Evolutionary conservation across 1,284 basidiomycete genomes (phyloP).

Genomic region (Entoloma clypeatum): DNA sequence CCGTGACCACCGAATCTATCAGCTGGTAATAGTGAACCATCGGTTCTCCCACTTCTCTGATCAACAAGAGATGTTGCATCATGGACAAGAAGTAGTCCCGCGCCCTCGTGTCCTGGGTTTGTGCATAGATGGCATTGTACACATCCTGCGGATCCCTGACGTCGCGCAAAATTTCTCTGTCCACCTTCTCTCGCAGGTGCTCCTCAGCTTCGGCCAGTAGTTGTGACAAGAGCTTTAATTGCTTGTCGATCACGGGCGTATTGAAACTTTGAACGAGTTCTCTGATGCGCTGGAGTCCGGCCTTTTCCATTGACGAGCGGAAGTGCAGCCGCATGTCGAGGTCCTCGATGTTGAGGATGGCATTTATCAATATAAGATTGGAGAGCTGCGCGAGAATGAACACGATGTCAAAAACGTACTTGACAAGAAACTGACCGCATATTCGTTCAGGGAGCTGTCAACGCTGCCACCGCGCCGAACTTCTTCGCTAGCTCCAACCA

Average conservation of each 20-base stretch:
- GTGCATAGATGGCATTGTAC: constrained; percentile 76
- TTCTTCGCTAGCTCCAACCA: constrained; percentile 92
- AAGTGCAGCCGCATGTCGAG: constrained; percentile 83
- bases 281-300: constrained; percentile 77
- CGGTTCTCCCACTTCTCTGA: constrained; percentile 83
- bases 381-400: constrained; percentile 41
- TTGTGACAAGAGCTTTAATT: constrained; percentile 65
- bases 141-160: constrained; percentile 85
- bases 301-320: constrained; percentile 85
- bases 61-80: constrained; percentile 89
- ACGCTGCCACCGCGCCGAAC: constrained; percentile 65
- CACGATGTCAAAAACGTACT: background rate
- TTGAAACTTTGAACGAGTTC: constrained; percentile 69
- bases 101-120: constrained; percentile 75
- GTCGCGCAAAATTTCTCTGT: constrained; percentile 74
- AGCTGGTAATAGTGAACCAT: constrained; percentile 90
- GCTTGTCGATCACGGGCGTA: constrained; percentile 61
- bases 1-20: constrained; percentile 89
- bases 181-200: constrained; percentile 73
- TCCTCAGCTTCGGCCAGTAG: constrained; percentile 78
- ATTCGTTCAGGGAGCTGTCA: constrained; percentile 74
- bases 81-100: constrained; percentile 87
- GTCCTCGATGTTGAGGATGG: constrained; percentile 66
- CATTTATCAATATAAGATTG: constrained; percentile 71
- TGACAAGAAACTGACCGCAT: constrained; percentile 57